phyloP scores from a whole-genome alignment of 2,329 filamentous ascomycete species.

The Exophiala oligosperma region DNA sequence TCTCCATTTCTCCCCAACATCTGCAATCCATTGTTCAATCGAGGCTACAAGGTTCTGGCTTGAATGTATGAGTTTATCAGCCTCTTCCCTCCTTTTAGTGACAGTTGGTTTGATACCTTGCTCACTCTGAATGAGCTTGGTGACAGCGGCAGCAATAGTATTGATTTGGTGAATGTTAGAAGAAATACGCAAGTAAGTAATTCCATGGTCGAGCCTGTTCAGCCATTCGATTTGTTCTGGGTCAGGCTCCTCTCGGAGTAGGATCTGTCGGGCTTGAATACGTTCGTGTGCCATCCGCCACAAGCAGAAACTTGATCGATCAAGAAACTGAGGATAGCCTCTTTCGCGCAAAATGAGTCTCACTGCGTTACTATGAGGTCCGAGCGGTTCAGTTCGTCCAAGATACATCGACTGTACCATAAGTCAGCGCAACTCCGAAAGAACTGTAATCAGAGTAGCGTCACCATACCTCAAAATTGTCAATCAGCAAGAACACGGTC shows the following conservation, averaged over 20 bases:
- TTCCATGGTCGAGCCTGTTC: conserved; percentile 5
- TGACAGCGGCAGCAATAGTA: neutral
- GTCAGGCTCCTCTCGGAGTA: conserved; percentile 16
- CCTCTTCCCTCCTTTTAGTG: neutral
- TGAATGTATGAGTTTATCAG: neutral
- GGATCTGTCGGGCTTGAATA: conserved; percentile 9
- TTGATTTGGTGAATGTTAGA: conserved; percentile 10
- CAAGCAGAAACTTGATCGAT: conserved; percentile 10
- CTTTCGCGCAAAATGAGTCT: conserved; percentile 10
- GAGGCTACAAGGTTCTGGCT: conserved; percentile 1
- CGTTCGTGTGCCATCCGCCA: conserved; percentile 15
- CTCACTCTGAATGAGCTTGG: neutral
- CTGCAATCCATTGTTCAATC: conserved; percentile 7
- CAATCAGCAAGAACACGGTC: conserved; percentile 17
- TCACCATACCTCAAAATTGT: conserved; percentile 14
- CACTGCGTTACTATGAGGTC: conserved; percentile 10
- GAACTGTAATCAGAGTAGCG: too few relatives aligned
- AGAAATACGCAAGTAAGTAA: conserved; percentile 3
- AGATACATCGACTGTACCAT: conserved; percentile 9
- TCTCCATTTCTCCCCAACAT: conserved; percentile 1
- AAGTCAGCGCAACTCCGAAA: neutral
- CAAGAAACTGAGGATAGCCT: conserved; percentile 7
- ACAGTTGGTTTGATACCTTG: neutral
- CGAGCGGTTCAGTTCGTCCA: conserved; percentile 10
- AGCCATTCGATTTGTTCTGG: conserved; percentile 8